A percentile compares a stretch with the other conserved stretches of the same genome.
phyloP scores from a whole-genome alignment of 345 rosid genomes.

The Eucalyptus pumila region DNA sequence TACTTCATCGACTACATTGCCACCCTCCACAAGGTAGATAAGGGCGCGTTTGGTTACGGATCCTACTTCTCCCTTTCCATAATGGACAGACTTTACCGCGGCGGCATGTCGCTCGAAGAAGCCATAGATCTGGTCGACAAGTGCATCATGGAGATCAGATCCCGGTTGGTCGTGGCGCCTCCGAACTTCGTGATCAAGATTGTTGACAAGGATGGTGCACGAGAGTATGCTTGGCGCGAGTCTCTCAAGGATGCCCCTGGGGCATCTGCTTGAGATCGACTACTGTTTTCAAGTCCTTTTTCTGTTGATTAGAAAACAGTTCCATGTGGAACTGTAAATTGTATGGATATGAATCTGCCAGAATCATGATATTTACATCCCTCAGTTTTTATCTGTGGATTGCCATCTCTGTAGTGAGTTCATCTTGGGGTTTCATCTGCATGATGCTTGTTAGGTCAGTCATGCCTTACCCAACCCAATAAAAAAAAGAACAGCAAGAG shows the following conservation, averaged over 20 bases:
- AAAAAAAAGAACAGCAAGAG: background rate
- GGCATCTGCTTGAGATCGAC: conserved; percentile 4
- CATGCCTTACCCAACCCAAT: background rate
- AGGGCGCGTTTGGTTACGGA: conserved; percentile 94
- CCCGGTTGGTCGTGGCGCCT: conserved; percentile 89
- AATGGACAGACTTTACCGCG: conserved; percentile 94
- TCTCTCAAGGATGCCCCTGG: conserved; percentile 45
- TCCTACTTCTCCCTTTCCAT: conserved; percentile 80
- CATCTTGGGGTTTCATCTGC: background rate
- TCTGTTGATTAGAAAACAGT: background rate
- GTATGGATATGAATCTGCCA: background rate
- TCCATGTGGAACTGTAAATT: background rate
- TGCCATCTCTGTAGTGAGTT: background rate
- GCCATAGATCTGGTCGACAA: conserved; percentile 75
- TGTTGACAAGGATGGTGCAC: conserved; percentile 87
- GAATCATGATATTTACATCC: background rate
- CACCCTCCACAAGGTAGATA: conserved; percentile 90
- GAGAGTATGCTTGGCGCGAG: conserved; percentile 76
- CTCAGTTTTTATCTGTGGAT: background rate
- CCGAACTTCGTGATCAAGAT: conserved; percentile 94
- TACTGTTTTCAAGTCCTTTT: background rate
- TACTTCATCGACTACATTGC: conserved; percentile 97
- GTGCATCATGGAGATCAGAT: conserved; percentile 82
- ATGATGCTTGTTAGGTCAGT: background rate
- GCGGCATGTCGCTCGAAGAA: conserved; percentile 86